Evolutionary conservation across 805 yeast species (phyloP), one percentile per base, ranked within the genome.

Genomic region (Kodamaea restingae): DNA sequence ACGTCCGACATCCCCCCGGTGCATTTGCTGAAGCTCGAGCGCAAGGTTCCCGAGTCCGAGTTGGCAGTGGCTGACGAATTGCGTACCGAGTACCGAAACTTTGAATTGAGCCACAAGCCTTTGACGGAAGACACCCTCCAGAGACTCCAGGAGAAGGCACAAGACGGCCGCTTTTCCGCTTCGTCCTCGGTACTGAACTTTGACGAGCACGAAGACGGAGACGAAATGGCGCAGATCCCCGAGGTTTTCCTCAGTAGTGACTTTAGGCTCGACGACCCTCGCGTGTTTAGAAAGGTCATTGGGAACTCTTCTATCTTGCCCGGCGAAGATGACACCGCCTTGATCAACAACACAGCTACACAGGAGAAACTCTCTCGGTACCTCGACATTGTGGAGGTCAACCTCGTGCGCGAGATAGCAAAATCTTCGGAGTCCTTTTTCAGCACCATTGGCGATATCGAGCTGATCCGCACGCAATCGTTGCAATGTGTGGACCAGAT

Each of bases 231-330:
- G 3, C 24, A 22, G 1, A 75, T 93, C 4, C 98, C 98, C 0
- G 59, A 65, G 2, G 76, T 87, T 1, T 93, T 76, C 50, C 80
- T 83, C 45, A 75, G 74, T 18, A 67, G 74, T 6, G 74, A 79
- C 29, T 93, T 93, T 61, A 71, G 86, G 46, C 68, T 93, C 28
- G 97, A 93, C 50, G 88, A 93, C 55, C 96, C 96, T 5, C 71
- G 96, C 41, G 72, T 81, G 1, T 91, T 91, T 58, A 79, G 80
- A 40, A 68, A 75, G 42, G 95, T 90, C 2, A 71, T 84, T 10
- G 88, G 80, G 32, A 75, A 74, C 29, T 63, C 77, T 2, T 73
- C 75, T 14, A 63, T 78, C 15, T 42, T 65, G 4, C 56, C 67
- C 14, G 55, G 58, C 29, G 57, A 54, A 8, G 60, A 50, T 6